Base-by-base conservation (phyloP, 345 rosid genomes). In the Pistacia integerrima region DNA sequence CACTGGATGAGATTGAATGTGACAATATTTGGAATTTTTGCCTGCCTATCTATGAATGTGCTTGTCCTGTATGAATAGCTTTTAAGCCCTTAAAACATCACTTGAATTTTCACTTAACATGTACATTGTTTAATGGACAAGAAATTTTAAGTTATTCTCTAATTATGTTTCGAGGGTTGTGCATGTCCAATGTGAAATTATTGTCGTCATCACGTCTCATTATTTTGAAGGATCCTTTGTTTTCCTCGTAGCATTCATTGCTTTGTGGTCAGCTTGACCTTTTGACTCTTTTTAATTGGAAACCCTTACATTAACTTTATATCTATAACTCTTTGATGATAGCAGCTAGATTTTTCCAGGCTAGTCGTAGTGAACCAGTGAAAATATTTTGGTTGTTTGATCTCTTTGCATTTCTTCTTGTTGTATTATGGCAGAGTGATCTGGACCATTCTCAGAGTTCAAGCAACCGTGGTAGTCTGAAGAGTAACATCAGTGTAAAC, bases 361-460 rank as follows among this genome's bases (percentile, higher is more conserved):
- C 48, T 51, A 54, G 22, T 51, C 35, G 36, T 12, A 33, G 55
- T 74, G 28, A 61, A 62, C n/a, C 25, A 9, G 41, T 16, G 36
- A 63, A 4, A 55, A 11, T 46, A 33, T 64, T 33, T 61, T n/a
- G 51, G 35, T 49, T 56, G 35, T 65, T 65, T 77, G 64, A 74
- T 55, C 3, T 62, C 41, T 55, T 28, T 69, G 13, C 44, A 4
- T 33, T 41, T 57, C 35, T 17, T 82, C 11, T 48, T 73, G 70
- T 75, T 81, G 48, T 58, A 67, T 38, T 65, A 81, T 84, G 81
- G 83, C 91, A 92, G 98, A 90, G 91, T 83, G 98, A 93, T 80
- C 77, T 81, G 54, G 94, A 90, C 76, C 89, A 70, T 77, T 78
- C 78, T 71, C 88, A 79, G 68, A 62, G 63, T 78, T 84, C 91